A percentile compares a stretch with the other conserved stretches of the same genome.
These are phyloP conservation scores for Fusarium brevicatenulatum DNA, from an alignment of 2,329 filamentous ascomycete genomes.

Conservation along the genomic window DNA sequence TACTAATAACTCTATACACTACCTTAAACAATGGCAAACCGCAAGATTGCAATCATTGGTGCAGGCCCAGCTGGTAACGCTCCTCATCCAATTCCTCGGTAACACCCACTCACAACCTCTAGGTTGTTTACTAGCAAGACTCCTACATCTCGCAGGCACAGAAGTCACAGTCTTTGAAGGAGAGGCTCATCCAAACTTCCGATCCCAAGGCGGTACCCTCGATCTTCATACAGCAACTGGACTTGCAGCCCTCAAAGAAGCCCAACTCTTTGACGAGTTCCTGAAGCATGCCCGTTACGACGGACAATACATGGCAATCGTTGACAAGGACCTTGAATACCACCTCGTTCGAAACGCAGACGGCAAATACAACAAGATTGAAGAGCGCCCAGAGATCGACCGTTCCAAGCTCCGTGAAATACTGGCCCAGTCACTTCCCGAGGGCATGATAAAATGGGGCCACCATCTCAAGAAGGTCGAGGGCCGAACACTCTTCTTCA, in stretches of 20 bases:
- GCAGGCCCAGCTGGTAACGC: conserved; percentile 44
- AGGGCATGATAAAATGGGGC: conserved; percentile 58
- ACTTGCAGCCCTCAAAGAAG: conserved; percentile 61
- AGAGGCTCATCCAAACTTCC: conserved; percentile 55
- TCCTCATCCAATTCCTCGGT: background rate
- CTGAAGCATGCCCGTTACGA: conserved; percentile 61
- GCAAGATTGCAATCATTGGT: conserved; percentile 43
- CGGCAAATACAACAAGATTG: conserved; percentile 36
- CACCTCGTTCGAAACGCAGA: conserved; percentile 45
- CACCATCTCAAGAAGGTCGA: conserved; percentile 54
- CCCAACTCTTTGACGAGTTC: conserved; percentile 62
- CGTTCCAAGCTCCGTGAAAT: conserved; percentile 56
- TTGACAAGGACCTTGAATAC: conserved; percentile 54
- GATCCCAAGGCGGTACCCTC: conserved; percentile 63
- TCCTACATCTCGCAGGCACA: conserved; percentile 59
- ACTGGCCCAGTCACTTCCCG: conserved; percentile 57
- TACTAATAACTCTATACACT: background rate
- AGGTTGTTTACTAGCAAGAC: conserved; percentile 54
- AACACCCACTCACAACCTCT: conserved; percentile 3
- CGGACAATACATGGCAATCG: conserved; percentile 60
- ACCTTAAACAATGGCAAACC: conserved; percentile 27
- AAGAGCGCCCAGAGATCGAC: conserved; percentile 64
- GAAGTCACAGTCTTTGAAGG: conserved; percentile 62
- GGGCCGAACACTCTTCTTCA: conserved; percentile 51
- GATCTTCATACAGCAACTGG: conserved; percentile 64